Evolutionary conservation across 2,329 filamentous ascomycete genomes (phyloP), one percentile per base, ranked within the genome.

Genomic region (Calonectria pauciramosa): DNA sequence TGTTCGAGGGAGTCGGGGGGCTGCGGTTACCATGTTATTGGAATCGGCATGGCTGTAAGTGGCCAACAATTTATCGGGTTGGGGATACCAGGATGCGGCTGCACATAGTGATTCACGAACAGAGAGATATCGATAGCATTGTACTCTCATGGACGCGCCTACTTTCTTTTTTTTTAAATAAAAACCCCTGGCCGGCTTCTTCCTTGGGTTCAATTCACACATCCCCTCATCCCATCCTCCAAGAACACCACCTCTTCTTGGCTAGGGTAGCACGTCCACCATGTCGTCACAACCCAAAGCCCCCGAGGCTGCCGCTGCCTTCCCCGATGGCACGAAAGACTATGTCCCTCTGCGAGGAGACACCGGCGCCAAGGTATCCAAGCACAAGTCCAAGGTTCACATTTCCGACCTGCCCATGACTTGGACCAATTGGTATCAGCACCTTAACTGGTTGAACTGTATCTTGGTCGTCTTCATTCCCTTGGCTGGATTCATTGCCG

Each of bases 401-500:
- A 97, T 98, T 86, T 92, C 95, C 77, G 95, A 97, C 77, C 91
- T 91, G 77, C 94, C 94, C 71, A 93, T 97, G 81, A 98, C 95
- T 72, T 90, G 89, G 86, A 88, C 89, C 82, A 98, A 98, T 88
- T 97, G 95, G 95, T 93, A 96, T 87, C 94, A 96, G 88, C 96
- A 98, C 84, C 91, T 98, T 89, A 96, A 98, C 90, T 98, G 96
- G 95, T 90, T 98, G 78, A 98, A 97, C 86, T 93, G 94, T 75
- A 90, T 89, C 76, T 90, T 98, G 85, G 96, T 98, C 84, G 85
- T 97, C 78, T 89, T 93, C 79, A 90, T 98, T 65, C 96, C 96
- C 44, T 75, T 96, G 67, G 88, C 91, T 71, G 96, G 96, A 77
- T 90, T 93, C 83, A 86, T 97, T 80, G 90, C 92, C 70, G 90